A percentile compares a stretch with the other conserved stretches of the same genome.
These are phyloP conservation scores for Fraxinus baroniana DNA, from an alignment of 305 asterid species.

Conservation along the genomic window DNA sequence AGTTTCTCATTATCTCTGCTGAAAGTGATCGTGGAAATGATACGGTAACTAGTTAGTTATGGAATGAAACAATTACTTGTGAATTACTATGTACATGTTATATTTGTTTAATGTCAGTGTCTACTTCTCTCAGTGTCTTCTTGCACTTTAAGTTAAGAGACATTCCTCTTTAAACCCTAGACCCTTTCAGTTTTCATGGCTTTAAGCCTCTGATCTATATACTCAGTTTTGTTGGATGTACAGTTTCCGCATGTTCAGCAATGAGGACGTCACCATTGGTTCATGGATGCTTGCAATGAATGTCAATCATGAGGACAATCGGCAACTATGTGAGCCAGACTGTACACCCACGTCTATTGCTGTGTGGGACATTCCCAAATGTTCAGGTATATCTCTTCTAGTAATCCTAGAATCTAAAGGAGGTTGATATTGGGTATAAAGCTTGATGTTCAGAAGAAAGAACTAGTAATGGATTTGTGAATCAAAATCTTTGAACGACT, in stretches of 20 bases:
- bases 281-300: constrained; percentile 99
- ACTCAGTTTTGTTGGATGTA: background rate
- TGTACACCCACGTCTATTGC: constrained; percentile 75
- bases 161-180: background rate
- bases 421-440: background rate
- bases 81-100: background rate
- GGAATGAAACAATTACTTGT: background rate
- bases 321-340: constrained; percentile 59
- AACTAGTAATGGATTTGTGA: background rate
- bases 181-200: background rate
- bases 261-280: constrained; percentile 98
- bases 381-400: constrained; percentile 62
- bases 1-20: background rate
- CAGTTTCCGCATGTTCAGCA: constrained; percentile 99
- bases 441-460: background rate
- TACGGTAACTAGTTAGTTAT: background rate
- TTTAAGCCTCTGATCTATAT: background rate
- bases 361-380: constrained; percentile 97
- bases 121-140: background rate
- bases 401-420: background rate
- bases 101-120: background rate
- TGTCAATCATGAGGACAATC: constrained; percentile 75
- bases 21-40: background rate
- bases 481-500: background rate
- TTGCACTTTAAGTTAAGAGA: background rate